These are phyloP conservation scores for Pestalotiopsis sp. DNA, from an alignment of 2,329 filamentous ascomycete genomes.

Conservation along the genomic window DNA sequence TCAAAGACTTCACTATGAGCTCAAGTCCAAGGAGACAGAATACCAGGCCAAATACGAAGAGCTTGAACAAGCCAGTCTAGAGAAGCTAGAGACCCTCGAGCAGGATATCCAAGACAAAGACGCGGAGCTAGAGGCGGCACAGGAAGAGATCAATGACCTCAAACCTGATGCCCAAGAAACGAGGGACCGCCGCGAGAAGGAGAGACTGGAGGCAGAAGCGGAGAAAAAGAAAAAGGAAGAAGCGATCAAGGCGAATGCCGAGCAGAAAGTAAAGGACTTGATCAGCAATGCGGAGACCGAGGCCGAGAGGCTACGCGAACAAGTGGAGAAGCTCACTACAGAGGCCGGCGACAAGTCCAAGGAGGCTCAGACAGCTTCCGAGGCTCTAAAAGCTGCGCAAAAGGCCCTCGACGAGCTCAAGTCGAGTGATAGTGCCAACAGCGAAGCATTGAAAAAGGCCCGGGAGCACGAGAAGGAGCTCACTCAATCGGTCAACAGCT, in stretches of 20 bases:
- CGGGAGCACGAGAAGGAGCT: neutral
- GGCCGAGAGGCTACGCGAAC: neutral
- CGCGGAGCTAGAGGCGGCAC: neutral
- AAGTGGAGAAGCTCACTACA: neutral
- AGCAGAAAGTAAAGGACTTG: neutral
- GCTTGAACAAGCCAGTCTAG: neutral
- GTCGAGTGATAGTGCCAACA: neutral
- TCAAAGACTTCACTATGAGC: neutral
- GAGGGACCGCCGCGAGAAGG: neutral
- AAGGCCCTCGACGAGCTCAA: neutral
- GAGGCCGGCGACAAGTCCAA: neutral
- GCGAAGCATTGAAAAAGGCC: neutral
- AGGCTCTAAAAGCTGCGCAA: neutral
- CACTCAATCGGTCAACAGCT: neutral
- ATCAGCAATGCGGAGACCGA: neutral
- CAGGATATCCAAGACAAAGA: neutral
- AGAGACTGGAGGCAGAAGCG: neutral
- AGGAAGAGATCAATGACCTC: neutral
- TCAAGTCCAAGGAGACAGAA: neutral
- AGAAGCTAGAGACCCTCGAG: neutral
- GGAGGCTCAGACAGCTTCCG: neutral
- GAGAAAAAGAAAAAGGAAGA: neutral
- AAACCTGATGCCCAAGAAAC: neutral
- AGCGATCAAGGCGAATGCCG: neutral
- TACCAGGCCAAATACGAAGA: neutral